Conservation (phyloP, 2,329 filamentous ascomycete species). For the Chaetomiaceae sp. region DNA sequence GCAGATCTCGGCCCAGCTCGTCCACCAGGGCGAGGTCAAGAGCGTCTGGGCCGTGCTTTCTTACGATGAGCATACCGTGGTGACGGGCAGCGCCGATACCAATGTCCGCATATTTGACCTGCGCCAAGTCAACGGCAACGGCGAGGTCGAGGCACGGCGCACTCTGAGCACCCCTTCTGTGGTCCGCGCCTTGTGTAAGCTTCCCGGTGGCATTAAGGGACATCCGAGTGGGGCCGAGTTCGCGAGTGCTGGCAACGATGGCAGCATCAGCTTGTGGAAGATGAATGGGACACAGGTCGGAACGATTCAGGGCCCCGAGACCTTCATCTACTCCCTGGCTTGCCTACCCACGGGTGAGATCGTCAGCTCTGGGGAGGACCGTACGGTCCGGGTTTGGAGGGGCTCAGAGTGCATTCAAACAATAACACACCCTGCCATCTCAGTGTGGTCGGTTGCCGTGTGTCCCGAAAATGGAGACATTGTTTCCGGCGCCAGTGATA, state of each 20-base stretch:
- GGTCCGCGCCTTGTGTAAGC: slow-evolving; percentile 78
- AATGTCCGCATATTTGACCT: slow-evolving; percentile 80
- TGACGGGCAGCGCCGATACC: slow-evolving; percentile 91
- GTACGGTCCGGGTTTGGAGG: slow-evolving; percentile 88
- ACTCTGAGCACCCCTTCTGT: slow-evolving; percentile 69
- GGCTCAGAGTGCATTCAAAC: slow-evolving; percentile 82
- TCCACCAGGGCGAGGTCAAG: slow-evolving; percentile 59
- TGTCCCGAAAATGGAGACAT: slow-evolving; percentile 83
- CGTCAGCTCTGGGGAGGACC: slow-evolving; percentile 87
- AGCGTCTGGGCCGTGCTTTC: slow-evolving; percentile 91
- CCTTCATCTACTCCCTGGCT: slow-evolving; percentile 85
- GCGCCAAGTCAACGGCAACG: slow-evolving; percentile 49
- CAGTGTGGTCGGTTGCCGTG: slow-evolving; percentile 88
- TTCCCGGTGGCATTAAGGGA: slow-evolving; percentile 52
- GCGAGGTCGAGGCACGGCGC: slow-evolving; percentile 47
- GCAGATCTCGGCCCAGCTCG: slow-evolving; percentile 67
- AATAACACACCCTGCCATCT: slow-evolving; percentile 94
- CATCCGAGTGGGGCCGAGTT: slow-evolving; percentile 86
- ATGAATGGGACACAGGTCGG: slow-evolving; percentile 70
- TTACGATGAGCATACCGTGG: slow-evolving; percentile 70
- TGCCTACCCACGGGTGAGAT: slow-evolving; percentile 78
- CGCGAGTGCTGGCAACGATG: slow-evolving; percentile 91
- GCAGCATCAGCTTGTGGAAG: slow-evolving; percentile 81
- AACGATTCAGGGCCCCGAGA: slow-evolving; percentile 82
- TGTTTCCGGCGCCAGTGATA: slow-evolving; percentile 87